Base-by-base conservation (phyloP, 2,329 filamentous ascomycete genomes). In the Claviceps purpurea region DNA sequence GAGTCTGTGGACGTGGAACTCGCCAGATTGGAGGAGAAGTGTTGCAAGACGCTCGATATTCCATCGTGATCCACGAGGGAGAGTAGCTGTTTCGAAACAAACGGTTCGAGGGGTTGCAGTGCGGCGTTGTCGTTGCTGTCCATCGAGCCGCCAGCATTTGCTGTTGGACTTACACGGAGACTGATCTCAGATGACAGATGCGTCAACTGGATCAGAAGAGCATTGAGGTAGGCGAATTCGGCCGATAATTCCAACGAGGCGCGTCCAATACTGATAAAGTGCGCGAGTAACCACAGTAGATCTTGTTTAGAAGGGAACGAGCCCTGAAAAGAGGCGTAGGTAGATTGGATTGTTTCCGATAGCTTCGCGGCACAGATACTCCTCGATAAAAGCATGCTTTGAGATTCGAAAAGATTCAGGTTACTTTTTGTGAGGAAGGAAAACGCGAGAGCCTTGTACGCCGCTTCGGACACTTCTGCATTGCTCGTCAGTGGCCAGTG, bases 61-160 rank as follows among this genome's bases (percentile, higher is more conserved):
- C 85, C 87, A 44, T 82, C 76, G 63, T 87, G 80, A 56, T 89
- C 83, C 37, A 94, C 80, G 7, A 95, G 70, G 10, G 83, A 85
- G 16, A 77, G 67, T 2, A 95, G 70, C 58, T 89, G 80, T 0
- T 76, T 71, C 47, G 76, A 75, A 13, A 94, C 67, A 61, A 89
- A 85, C 0, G 72, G 59, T 56, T 76, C 67, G 16, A 81, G 59
- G 10, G 63, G 56, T 44, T 51, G 57, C 34, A 57, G n/a, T 7
- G 47, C 30, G 13, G 13, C 6, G 41, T 18, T 40, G 1, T 50
- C 43, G 20, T 42, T 42, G 5, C 42, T 49, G 26, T 47, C 47
- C 8, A 59, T 45, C n/a, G 51, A 50, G n/a, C 58, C 58, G 5
- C 57, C 57, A 22, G 53, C 48, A n/a, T 46, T 38, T 13, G 43